Conservation (phyloP, 2,329 filamentous ascomycete genomes). For the Ramularia collo-cygni region DNA sequence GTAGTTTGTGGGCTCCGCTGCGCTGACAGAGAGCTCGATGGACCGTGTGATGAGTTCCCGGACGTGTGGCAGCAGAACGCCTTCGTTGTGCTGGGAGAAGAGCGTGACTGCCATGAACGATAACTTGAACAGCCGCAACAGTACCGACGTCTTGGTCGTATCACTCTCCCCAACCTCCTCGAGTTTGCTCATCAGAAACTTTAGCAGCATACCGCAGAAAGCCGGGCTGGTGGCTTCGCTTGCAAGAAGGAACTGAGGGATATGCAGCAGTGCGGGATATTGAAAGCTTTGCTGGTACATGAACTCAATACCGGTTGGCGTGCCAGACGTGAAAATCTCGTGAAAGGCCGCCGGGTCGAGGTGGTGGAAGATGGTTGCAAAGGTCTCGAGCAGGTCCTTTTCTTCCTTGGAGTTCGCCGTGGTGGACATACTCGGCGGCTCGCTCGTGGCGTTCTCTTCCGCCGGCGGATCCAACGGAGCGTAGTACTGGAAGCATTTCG, state of each 20-base stretch:
- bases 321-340: conserved; percentile 65
- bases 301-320: conserved; percentile 71
- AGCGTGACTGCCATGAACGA: conserved; percentile 99
- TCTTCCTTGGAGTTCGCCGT: conserved; percentile 78
- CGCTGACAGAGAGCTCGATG: conserved; percentile 89
- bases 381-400: conserved; percentile 93
- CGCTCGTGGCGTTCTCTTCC: conserved; percentile 69
- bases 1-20: conserved; percentile 98
- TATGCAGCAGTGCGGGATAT: conserved; percentile 85
- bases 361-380: conserved; percentile 96
- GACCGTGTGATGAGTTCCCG: conserved; percentile 97
- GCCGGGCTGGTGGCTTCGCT: conserved; percentile 96
- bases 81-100: conserved; percentile 90
- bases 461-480: conserved; percentile 72
- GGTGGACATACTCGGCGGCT: conserved; percentile 71
- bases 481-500: conserved; percentile 95
- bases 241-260: conserved; percentile 97
- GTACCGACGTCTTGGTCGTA: conserved; percentile 83
- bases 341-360: conserved; percentile 98
- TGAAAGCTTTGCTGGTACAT: conserved; percentile 98
- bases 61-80: conserved; percentile 89
- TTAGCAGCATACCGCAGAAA: conserved; percentile 95
- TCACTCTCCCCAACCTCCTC: conserved; percentile 90
- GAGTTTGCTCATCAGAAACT: conserved; percentile 95
- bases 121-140: conserved; percentile 91